A percentile compares a stretch with the other conserved stretches of the same genome.
Conservation (phyloP, 148 eudicot genomes). For the Silene latifolia region DNA sequence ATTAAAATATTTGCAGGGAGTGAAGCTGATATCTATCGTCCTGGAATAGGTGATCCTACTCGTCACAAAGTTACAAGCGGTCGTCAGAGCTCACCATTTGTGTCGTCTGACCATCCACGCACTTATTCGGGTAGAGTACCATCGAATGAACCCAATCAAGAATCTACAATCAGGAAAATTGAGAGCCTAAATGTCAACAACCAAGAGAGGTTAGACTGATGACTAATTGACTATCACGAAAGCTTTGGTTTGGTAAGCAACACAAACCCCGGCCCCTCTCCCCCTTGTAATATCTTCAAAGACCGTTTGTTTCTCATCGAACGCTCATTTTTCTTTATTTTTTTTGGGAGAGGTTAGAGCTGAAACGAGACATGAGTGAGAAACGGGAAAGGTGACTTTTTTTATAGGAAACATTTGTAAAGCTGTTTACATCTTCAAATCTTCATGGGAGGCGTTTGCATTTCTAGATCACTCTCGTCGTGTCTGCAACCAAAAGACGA, state of each 20-base stretch:
- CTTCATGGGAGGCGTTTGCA: too few relatives aligned
- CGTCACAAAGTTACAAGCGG: conserved; percentile 29
- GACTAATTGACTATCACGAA: conserved; percentile 7
- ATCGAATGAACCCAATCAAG: conserved; percentile 33
- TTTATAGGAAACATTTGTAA: too few relatives aligned
- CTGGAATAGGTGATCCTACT: conserved; percentile 18
- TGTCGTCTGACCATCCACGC: conserved; percentile 35
- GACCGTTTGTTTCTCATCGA: neutral
- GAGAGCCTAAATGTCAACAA: conserved; percentile 64
- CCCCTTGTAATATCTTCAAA: conserved; percentile 20
- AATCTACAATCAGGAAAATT: conserved; percentile 65
- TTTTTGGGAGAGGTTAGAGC: too few relatives aligned
- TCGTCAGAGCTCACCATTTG: conserved; percentile 29
- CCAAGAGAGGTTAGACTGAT: conserved; percentile 46
- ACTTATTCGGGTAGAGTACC: conserved; percentile 24
- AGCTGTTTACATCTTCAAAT: too few relatives aligned
- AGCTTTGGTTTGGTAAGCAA: neutral
- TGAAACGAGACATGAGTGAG: too few relatives aligned
- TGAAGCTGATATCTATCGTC: conserved; percentile 30
- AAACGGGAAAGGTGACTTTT: too few relatives aligned
- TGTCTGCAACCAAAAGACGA: too few relatives aligned
- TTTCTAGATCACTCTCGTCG: too few relatives aligned
- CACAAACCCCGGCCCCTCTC: too few relatives aligned
- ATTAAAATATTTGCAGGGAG: conserved; percentile 37
- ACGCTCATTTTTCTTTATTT: neutral